phyloP scores from a whole-genome alignment of 1,284 basidiomycete genomes.

The Apiotrichum laibachii region DNA sequence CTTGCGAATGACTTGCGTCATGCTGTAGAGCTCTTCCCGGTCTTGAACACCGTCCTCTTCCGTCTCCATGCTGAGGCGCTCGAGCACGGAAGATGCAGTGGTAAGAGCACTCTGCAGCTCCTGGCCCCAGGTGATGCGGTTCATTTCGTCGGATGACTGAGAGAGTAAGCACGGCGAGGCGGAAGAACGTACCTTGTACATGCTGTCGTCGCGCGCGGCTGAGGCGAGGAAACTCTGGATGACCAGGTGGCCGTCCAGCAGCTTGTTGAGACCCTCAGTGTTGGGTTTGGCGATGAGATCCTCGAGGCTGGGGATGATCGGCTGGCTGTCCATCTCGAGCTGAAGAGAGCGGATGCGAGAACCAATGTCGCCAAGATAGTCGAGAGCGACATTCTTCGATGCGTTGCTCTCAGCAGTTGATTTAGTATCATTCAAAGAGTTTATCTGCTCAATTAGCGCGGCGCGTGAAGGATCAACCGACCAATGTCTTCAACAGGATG shows the following conservation, averaged over 20 bases:
- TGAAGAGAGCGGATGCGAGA: conserved; percentile 65
- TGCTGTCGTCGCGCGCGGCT: conserved; percentile 35
- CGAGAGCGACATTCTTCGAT: conserved; percentile 80
- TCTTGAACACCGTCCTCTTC: conserved; percentile 23
- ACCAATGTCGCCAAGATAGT: conserved; percentile 89
- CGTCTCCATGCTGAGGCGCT: conserved; percentile 32
- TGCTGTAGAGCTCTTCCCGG: conserved; percentile 25
- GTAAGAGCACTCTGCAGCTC: conserved; percentile 34
- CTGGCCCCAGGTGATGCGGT: conserved; percentile 37
- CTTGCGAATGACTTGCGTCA: conserved; percentile 24
- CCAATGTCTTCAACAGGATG: conserved; percentile 78
- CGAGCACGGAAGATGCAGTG: conserved; percentile 29
- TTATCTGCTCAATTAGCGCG: conserved; percentile 58
- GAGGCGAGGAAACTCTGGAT: conserved; percentile 54
- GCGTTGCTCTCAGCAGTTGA: conserved; percentile 70
- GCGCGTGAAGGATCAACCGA: too few species aligned
- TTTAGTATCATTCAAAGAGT: conserved; percentile 76
- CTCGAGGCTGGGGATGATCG: conserved; percentile 59
- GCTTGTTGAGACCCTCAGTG: conserved; percentile 57
- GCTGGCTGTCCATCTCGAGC: conserved; percentile 21
- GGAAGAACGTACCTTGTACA: conserved; percentile 29
- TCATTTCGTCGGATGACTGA: conserved; percentile 36
- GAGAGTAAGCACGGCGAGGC: conserved; percentile 1
- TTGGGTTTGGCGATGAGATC: conserved; percentile 64
- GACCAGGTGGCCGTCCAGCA: conserved; percentile 53